Evolutionary conservation across 2,329 filamentous ascomycete species (phyloP).

Genomic region (Penicillium corylophilum): DNA sequence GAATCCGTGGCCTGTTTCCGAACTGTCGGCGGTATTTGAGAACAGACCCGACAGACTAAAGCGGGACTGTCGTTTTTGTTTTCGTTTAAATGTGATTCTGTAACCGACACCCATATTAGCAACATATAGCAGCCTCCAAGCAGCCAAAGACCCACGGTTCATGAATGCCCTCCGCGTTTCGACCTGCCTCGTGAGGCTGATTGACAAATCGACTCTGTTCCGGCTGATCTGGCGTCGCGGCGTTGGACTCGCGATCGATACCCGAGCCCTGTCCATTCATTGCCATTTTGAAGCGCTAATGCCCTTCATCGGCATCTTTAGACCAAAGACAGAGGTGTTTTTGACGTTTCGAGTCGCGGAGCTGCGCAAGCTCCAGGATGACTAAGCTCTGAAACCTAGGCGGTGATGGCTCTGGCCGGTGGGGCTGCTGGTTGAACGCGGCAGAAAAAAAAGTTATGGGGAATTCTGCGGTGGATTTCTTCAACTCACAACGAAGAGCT

Average conservation of each 20-base stretch:
- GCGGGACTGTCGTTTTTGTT: constrained; percentile 40
- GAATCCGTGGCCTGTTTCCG: constrained; percentile 24
- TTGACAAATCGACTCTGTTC: constrained; percentile 13
- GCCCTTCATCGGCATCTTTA: constrained; percentile 18
- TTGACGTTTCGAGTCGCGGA: constrained; percentile 12
- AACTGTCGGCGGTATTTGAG: constrained; percentile 28
- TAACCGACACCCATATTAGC: constrained; percentile 3
- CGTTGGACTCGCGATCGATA: constrained; percentile 12
- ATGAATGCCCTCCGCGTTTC: constrained; percentile 29
- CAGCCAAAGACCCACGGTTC: constrained; percentile 33
- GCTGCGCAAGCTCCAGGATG: constrained; percentile 28
- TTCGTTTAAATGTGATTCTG: constrained; percentile 46
- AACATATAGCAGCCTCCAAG: background rate
- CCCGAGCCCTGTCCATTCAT: constrained; percentile 19
- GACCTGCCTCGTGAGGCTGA: constrained; percentile 22
- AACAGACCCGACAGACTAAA: constrained; percentile 44
- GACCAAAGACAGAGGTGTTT: constrained; percentile 3
- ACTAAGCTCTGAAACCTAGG: constrained; percentile 7
- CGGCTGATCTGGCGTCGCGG: constrained; percentile 11
- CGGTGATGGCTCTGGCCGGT: constrained; percentile 27
- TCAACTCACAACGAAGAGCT: constrained; percentile 31
- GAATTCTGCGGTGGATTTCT: constrained; percentile 20
- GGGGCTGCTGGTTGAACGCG: constrained; percentile 27
- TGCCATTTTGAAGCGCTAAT: constrained; percentile 30
- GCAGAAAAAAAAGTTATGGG: constrained; percentile 38